phyloP scores from a whole-genome alignment of 192 early-diverging fungal genomes.

The Linnemannia schmuckeri region DNA sequence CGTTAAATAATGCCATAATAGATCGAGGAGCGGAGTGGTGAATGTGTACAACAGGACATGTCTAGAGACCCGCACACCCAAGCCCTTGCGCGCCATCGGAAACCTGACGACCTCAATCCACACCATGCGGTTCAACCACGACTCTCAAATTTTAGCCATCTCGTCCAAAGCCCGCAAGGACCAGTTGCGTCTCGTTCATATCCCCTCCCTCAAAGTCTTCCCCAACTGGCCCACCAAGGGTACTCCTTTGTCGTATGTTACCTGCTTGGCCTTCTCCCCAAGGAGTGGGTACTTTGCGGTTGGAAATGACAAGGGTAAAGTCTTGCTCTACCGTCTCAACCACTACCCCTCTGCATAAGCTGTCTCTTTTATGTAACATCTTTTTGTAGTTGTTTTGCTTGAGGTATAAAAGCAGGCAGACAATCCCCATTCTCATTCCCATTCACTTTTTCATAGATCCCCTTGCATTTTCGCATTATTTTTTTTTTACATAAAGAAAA shows the following conservation, averaged over 20 bases:
- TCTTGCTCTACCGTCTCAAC: constrained; percentile 84
- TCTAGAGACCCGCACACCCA: constrained; percentile 66
- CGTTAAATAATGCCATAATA: constrained; percentile 25
- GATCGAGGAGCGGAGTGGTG: constrained; percentile 88
- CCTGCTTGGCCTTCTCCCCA: constrained; percentile 89
- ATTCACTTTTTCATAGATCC: not conserved
- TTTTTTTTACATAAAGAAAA: not conserved
- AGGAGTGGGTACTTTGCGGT: constrained; percentile 90
- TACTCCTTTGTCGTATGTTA: constrained; percentile 88
- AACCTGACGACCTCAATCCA: constrained; percentile 91
- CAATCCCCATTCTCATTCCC: not conserved
- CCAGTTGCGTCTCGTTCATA: constrained; percentile 85
- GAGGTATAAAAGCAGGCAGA: not conserved
- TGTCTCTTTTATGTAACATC: not conserved
- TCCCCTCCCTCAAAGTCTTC: constrained; percentile 86
- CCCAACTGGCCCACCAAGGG: constrained; percentile 93
- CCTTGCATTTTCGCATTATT: not conserved
- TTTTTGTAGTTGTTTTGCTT: not conserved
- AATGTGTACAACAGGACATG: constrained; percentile 85
- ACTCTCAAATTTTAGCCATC: constrained; percentile 86
- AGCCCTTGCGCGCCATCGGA: constrained; percentile 79
- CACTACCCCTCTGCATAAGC: constrained; percentile 68
- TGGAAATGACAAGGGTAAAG: constrained; percentile 93
- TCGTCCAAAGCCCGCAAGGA: constrained; percentile 80
- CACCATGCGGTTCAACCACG: constrained; percentile 85